Conservation (phyloP, 352 stramenopile genomes). For the Plasmopara muralis region DNA sequence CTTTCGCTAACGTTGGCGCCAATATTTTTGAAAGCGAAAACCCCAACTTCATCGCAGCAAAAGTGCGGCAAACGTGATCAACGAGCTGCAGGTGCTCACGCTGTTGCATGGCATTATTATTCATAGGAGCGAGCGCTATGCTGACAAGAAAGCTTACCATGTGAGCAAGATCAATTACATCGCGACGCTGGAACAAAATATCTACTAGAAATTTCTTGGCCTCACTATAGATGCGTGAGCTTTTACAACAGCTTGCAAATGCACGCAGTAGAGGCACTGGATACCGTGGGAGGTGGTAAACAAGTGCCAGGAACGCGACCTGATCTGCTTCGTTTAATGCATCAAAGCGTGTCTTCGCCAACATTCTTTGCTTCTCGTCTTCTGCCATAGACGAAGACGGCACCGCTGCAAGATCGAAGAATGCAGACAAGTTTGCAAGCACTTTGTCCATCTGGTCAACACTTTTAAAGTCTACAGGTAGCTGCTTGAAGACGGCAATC, state of each 20-base stretch:
- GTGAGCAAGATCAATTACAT: constrained; percentile 59
- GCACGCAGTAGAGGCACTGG: constrained; percentile 59
- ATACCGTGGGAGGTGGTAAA: constrained; percentile 73
- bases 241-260: constrained; percentile 74
- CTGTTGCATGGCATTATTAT: constrained; percentile 11
- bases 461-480: constrained; percentile 42
- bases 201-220: constrained; percentile 83
- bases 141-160: constrained; percentile 81
- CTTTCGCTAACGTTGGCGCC: constrained; percentile 49
- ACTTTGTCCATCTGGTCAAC: constrained; percentile 47
- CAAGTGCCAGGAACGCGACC: constrained; percentile 58
- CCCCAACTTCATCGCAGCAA: constrained; percentile 63
- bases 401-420: constrained; percentile 48
- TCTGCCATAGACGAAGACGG: constrained; percentile 20
- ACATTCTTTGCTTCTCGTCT: constrained; percentile 21
- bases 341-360: constrained; percentile 43
- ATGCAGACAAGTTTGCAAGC: constrained; percentile 47
- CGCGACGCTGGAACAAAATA: constrained; percentile 60
- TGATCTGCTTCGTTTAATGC: constrained; percentile 42
- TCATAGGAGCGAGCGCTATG: constrained; percentile 40
- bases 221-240: constrained; percentile 39
- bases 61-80: constrained; percentile 54
- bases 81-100: constrained; percentile 51
- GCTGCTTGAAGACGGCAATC: constrained; percentile 72
- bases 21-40: constrained; percentile 64